Evolutionary conservation across 495 filamentous ascomycete genomes (phyloP).

Genomic region (Talaromyces stipitatus): DNA sequence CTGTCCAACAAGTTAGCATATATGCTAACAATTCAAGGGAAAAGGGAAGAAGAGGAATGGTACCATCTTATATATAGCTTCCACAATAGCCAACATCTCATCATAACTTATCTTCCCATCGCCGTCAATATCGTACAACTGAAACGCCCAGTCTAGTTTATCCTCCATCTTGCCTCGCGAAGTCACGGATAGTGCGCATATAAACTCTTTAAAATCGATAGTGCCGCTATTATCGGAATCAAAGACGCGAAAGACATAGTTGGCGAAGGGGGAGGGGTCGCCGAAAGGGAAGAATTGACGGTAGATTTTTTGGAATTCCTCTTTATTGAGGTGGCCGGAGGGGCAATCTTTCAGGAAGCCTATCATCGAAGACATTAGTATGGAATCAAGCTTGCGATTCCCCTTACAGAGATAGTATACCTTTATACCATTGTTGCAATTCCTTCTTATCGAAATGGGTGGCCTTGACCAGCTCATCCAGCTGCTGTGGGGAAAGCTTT

Average conservation of each 20-base stretch:
- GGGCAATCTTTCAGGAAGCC: slow-evolving; percentile 98
- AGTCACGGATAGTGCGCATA: slow-evolving; percentile 95
- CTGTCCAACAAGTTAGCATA: slow-evolving; percentile 35
- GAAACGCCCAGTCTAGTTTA: slow-evolving; percentile 98
- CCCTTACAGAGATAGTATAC: slow-evolving; percentile 31
- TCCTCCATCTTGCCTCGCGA: slow-evolving; percentile 98
- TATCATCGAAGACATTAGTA: slow-evolving; percentile 23
- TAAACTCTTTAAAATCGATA: slow-evolving; percentile 99
- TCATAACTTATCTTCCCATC: slow-evolving; percentile 98
- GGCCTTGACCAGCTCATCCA: slow-evolving; percentile 87
- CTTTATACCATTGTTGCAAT: slow-evolving; percentile 99
- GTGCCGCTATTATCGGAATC: slow-evolving; percentile 93
- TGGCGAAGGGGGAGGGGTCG: slow-evolving; percentile 91
- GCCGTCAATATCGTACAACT: slow-evolving; percentile 98
- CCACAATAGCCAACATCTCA: slow-evolving; percentile 97
- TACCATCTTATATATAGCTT: slow-evolving; percentile 99
- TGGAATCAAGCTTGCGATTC: background rate
- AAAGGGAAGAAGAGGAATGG: slow-evolving; percentile 7
- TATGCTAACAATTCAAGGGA: background rate
- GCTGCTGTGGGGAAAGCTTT: slow-evolving; percentile 91
- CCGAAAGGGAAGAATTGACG: slow-evolving; percentile 99
- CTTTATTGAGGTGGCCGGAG: slow-evolving; percentile 89
- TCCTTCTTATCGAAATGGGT: slow-evolving; percentile 99
- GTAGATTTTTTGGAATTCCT: slow-evolving; percentile 99
- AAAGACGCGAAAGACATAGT: slow-evolving; percentile 99